A percentile compares a stretch with the other conserved stretches of the same genome.
phyloP scores from a whole-genome alignment of 176 grass and related monocot genomes.

The Typha latifolia region DNA sequence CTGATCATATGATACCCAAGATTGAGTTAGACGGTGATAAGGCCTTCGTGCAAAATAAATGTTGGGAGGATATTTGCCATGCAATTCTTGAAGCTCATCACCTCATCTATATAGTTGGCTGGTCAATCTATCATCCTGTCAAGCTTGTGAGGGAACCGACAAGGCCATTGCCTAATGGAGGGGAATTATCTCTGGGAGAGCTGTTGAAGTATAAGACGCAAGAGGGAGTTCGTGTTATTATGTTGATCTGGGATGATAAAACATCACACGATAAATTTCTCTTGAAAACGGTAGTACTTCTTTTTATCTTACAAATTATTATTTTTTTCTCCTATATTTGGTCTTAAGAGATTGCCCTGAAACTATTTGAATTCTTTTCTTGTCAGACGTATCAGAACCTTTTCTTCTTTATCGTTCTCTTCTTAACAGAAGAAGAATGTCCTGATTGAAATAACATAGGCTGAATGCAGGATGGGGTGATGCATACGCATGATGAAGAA shows the following conservation, averaged over 20 bases:
- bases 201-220: constrained; percentile 72
- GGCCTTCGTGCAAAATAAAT: constrained; percentile 75
- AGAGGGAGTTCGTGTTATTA: constrained; percentile 81
- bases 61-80: constrained; percentile 97
- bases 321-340: not conserved
- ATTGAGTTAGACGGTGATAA: constrained; percentile 59
- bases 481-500: constrained; percentile 96
- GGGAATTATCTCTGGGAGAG: constrained; percentile 49
- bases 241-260: constrained; percentile 98
- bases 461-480: constrained; percentile 86
- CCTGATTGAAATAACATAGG: constrained; percentile 42
- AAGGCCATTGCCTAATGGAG: constrained; percentile 41
- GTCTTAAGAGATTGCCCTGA: not conserved
- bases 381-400: no score
- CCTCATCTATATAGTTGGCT: constrained; percentile 79
- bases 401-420: no score
- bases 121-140: constrained; percentile 77
- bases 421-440: constrained; percentile 21
- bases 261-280: constrained; percentile 90
- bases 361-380: no score
- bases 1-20: constrained; percentile 41
- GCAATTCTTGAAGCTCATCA: constrained; percentile 82
- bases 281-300: constrained; percentile 96
- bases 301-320: constrained; percentile 14
- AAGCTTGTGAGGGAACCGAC: constrained; percentile 62